These are phyloP conservation scores for Fusarium dimerum DNA, from an alignment of 2,329 filamentous ascomycete genomes.

Conservation along the genomic window DNA sequence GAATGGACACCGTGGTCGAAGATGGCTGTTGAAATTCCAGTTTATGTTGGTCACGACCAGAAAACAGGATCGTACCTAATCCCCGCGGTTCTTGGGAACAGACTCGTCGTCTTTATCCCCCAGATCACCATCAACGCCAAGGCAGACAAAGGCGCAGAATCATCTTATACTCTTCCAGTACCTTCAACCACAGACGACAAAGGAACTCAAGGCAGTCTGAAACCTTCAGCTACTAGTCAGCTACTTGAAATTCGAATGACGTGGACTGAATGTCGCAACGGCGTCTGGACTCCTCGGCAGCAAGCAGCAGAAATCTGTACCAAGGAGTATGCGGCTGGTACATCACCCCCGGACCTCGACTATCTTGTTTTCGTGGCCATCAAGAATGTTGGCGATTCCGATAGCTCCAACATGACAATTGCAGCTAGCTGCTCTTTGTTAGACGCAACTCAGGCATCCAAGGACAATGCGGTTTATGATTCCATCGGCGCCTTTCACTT, in stretches of 20 bases:
- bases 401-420: too few relatives aligned
- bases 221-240: not conserved
- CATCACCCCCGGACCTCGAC: too few relatives aligned
- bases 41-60: not conserved
- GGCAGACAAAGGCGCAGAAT: not conserved
- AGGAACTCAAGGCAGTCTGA: too few relatives aligned
- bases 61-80: not conserved
- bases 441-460: too few relatives aligned
- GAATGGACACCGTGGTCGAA: conserved; percentile 1
- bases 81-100: not conserved
- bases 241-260: not conserved
- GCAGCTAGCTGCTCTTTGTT: too few relatives aligned
- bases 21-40: not conserved
- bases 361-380: too few relatives aligned
- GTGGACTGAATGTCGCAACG: conserved; percentile 2
- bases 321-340: too few relatives aligned
- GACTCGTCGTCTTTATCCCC: not conserved
- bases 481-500: too few relatives aligned
- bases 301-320: too few relatives aligned
- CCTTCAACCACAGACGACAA: not conserved
- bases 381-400: too few relatives aligned
- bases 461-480: too few relatives aligned
- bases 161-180: too few relatives aligned
- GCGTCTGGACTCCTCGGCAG: not conserved
- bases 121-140: not conserved